Base-by-base conservation (phyloP, 2,329 filamentous ascomycete genomes). In the Acarospora socialis region DNA sequence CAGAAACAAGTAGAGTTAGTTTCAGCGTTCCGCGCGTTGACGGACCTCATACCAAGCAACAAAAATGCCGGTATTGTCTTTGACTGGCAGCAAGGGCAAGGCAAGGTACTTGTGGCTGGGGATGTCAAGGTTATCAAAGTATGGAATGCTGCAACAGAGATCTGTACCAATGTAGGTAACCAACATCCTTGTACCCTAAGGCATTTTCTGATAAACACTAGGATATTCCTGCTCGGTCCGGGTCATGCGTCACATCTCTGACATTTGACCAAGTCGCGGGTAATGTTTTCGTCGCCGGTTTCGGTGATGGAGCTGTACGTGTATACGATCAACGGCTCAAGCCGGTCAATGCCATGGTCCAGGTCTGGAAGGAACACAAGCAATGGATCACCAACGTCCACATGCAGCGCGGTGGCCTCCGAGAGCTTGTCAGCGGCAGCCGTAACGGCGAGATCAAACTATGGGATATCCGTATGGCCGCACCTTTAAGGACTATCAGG, bases 31-130 rank as follows among this genome's bases (percentile, higher is more conserved):
- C 75, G 90, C 28, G 90, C 90, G 4, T 60, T 98, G 37, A 92
- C 83, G 8, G 83, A 98, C 56, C 79, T 95, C 51, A 80, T 95
- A 4, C 83, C 86, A 3, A 92, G 82, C 53, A 93, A 87, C 47
- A 79, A 86, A 48, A 92, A 93, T 53, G 86, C 86, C 1, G 90
- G 90, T 14, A 78, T 98, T 57, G 87, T 95, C 16, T 92, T 95
- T 51, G 87, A 98, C 54, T 98, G 90, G 90, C 87, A 95, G 53
- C 90, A 98, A 58, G 86, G 92, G n/a, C 82, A 83, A 44, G 90
- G 90, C 5, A 81, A 83, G 38, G 77, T 92, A 5, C 68, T 98
- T n/a, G 90, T 95, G 19, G 90, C 90, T 7, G 90, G 90, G 26
- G 90, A 98, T 52, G 83, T 94, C 33, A 81, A 90, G 36, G 81